Conservation (phyloP, 257 asterid genomes). For the Solanum paucissectum region DNA sequence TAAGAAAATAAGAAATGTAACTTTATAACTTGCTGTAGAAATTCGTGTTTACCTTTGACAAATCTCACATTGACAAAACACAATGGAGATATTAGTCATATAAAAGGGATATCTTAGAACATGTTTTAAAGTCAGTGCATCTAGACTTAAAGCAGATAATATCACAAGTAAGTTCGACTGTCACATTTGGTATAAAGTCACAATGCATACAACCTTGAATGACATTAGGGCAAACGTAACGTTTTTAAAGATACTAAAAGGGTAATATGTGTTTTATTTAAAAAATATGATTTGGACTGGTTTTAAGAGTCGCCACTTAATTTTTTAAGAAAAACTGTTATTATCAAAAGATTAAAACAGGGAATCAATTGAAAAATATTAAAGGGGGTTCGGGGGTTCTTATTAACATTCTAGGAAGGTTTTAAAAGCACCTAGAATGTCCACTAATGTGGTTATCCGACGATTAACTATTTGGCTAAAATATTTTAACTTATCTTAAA, state of each 20-base stretch:
- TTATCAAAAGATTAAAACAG: no score
- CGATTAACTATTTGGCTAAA: no score
- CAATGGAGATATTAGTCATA: not conserved
- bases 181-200: not conserved
- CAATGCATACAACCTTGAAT: not conserved
- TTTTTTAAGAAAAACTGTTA: no score
- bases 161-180: not conserved
- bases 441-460: no score
- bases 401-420: no score
- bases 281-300: no score
- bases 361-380: no score
- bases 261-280: not conserved
- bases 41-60: not conserved
- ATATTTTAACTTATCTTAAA: no score
- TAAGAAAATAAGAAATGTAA: not conserved
- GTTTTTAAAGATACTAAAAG: not conserved
- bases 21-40: not conserved
- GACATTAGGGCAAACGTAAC: not conserved
- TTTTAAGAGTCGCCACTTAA: no score
- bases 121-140: not conserved
- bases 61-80: not conserved
- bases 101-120: not conserved
- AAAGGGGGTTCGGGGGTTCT: no score
- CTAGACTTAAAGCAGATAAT: not conserved
- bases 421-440: no score